Base-by-base conservation (phyloP, 495 filamentous ascomycete species). In the Xylaria bambusicola region DNA sequence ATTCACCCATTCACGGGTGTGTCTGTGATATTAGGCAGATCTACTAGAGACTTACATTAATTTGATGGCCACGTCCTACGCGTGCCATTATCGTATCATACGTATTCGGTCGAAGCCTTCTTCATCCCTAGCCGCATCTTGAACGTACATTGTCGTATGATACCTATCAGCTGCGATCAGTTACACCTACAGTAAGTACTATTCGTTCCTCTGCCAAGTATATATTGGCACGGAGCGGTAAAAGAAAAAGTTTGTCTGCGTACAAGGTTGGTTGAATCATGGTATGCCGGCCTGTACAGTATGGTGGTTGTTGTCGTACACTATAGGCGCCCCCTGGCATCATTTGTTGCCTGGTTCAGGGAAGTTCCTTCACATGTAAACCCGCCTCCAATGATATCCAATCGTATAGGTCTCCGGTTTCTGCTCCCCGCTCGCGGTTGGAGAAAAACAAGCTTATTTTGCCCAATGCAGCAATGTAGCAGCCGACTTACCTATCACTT, bases 381-480 rank as follows among this genome's bases (percentile, higher is more conserved):
- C 9, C 29, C 24, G 8, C 29, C 13, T 27, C 26, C 24, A 48
- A 48, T n/a, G 13, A 17, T 10, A 31, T 29, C 26, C 15, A 24
- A 13, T 15, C 5, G n/a, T 48, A 48, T 27, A n/a, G 4, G n/a
- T 29, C 45, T 18, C 47, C 17, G 17, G 35, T 27, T 35, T 50
- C 26, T 50, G 12, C 47, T 35, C 29, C 26, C 26, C 6, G 27
- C 17, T 50, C 26, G 12, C 18, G n/a, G 46, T 33, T 49, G n/a
- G 46, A 31, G 46, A 49, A 49, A 18, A 35, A 50, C 36, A 38
- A 38, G 36, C 36, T 38, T 38, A 33, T 50, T 31, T 50, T 33
- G 18, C 29, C 17, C 18, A 18, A 33, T 3, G 17, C 6, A 35
- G 17, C 9, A 18, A n/a, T n/a, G n/a, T n/a, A n/a, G n/a, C n/a